Percentiles rank a stretch among this genome's conserved stretches.
Evolutionary conservation across 805 yeast genomes (phyloP).

Genomic region (Candida ipomoeae): DNA sequence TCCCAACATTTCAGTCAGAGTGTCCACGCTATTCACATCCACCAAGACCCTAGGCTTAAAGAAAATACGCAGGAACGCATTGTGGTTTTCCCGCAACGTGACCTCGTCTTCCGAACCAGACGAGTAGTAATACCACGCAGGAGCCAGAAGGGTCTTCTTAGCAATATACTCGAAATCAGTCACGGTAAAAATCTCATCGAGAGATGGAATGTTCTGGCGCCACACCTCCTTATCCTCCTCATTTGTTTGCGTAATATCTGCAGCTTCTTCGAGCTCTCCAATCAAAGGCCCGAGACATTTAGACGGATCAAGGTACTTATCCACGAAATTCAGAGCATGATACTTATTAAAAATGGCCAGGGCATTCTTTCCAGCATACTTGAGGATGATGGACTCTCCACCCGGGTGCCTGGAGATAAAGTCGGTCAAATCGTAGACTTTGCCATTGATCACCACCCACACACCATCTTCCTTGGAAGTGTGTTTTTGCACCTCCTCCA

Average conservation of each 20-base stretch:
- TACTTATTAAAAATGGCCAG: slow-evolving; percentile 36
- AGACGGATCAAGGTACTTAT: slow-evolving; percentile 18
- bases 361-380: slow-evolving; percentile 55
- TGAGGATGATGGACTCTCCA: slow-evolving; percentile 27
- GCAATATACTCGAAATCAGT: slow-evolving; percentile 43
- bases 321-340: slow-evolving; percentile 28
- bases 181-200: slow-evolving; percentile 29
- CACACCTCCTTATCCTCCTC: slow-evolving; percentile 18
- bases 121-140: slow-evolving; percentile 56
- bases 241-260: slow-evolving; percentile 15
- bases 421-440: slow-evolving; percentile 34
- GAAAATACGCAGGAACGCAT: slow-evolving; percentile 81
- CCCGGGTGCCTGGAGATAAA: slow-evolving; percentile 49
- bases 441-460: slow-evolving; percentile 33
- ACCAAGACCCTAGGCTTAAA: slow-evolving; percentile 82
- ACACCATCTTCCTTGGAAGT: slow-evolving; percentile 9
- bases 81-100: slow-evolving; percentile 83
- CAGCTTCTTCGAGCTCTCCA: slow-evolving; percentile 18
- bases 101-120: slow-evolving; percentile 93
- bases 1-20: slow-evolving; percentile 75
- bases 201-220: slow-evolving; percentile 26
- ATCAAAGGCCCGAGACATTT: slow-evolving; percentile 21
- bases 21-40: slow-evolving; percentile 72
- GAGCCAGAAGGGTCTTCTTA: slow-evolving; percentile 24
- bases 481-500: slow-evolving; percentile 14